These are phyloP conservation scores for Saccharomyces hybrid DNA, from an alignment of 1,139 yeast species.

Conservation along the genomic window DNA sequence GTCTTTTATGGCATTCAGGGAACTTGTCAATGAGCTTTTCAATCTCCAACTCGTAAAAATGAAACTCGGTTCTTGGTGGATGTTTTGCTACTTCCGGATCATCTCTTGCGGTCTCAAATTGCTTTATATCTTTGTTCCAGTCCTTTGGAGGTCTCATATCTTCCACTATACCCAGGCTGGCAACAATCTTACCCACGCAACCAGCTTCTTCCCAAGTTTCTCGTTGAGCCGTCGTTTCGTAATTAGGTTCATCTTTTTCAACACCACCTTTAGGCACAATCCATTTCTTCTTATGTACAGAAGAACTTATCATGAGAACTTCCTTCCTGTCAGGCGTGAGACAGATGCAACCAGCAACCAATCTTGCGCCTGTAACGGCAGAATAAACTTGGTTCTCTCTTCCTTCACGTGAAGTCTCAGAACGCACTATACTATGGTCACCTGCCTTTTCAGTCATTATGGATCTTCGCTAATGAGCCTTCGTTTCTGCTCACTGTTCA, in stretches of 20 bases:
- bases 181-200: conserved; percentile 53
- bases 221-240: conserved; percentile 53
- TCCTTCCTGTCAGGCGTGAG: conserved; percentile 48
- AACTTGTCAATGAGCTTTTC: conserved; percentile 50
- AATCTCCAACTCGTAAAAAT: conserved; percentile 70
- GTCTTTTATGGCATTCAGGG: conserved; percentile 64
- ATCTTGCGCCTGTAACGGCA: conserved; percentile 58
- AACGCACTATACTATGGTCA: neutral
- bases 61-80: conserved; percentile 69
- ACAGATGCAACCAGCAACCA: conserved; percentile 85
- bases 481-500: neutral
- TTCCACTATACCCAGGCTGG: conserved; percentile 53
- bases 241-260: conserved; percentile 70
- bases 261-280: conserved; percentile 95
- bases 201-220: conserved; percentile 99
- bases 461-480: neutral
- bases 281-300: conserved; percentile 62
- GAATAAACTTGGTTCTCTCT: conserved; percentile 41
- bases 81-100: conserved; percentile 24
- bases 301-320: conserved; percentile 71
- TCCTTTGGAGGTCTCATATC: conserved; percentile 64
- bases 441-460: neutral
- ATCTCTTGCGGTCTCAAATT: conserved; percentile 15
- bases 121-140: conserved; percentile 36
- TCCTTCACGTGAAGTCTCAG: conserved; percentile 28